Evolutionary conservation across 441 rosid species (phyloP).

Genomic region (Erysimum cheiri): DNA sequence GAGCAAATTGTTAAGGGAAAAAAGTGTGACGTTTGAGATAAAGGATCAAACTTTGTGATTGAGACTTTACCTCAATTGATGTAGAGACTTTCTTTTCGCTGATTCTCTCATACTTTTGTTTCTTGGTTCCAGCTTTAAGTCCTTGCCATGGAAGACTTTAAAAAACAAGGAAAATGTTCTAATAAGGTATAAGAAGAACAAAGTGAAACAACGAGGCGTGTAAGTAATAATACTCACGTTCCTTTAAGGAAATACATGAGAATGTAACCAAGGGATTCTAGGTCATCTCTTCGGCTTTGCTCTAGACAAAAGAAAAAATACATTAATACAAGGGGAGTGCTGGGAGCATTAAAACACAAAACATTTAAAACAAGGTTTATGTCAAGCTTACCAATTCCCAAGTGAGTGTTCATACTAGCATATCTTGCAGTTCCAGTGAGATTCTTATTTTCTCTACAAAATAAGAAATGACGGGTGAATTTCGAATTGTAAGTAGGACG

Average conservation of each 20-base stretch:
- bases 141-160: slow-evolving; percentile 99
- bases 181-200: slow-evolving; percentile 18
- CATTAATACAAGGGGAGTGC: not conserved
- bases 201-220: slow-evolving; percentile 24
- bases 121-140: slow-evolving; percentile 95
- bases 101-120: slow-evolving; percentile 97
- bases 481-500: not conserved
- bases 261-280: slow-evolving; percentile 98
- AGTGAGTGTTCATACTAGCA: slow-evolving; percentile 99
- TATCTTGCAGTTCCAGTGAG: slow-evolving; percentile 98
- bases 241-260: slow-evolving; percentile 96
- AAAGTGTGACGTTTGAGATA: not conserved
- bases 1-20: not conserved
- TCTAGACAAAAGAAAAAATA: slow-evolving; percentile 49
- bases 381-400: slow-evolving; percentile 81
- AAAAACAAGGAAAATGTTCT: slow-evolving; percentile 29
- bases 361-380: not conserved
- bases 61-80: slow-evolving; percentile 80
- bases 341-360: not conserved
- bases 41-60: slow-evolving; percentile 21
- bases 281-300: slow-evolving; percentile 98
- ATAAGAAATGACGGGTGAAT: not conserved
- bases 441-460: slow-evolving; percentile 91
- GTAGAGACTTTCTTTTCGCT: slow-evolving; percentile 98
- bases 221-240: slow-evolving; percentile 58